Evolutionary conservation across 495 filamentous ascomycete genomes (phyloP), one percentile per base, ranked within the genome.

Genomic region (Aspergillus mulundensis): DNA sequence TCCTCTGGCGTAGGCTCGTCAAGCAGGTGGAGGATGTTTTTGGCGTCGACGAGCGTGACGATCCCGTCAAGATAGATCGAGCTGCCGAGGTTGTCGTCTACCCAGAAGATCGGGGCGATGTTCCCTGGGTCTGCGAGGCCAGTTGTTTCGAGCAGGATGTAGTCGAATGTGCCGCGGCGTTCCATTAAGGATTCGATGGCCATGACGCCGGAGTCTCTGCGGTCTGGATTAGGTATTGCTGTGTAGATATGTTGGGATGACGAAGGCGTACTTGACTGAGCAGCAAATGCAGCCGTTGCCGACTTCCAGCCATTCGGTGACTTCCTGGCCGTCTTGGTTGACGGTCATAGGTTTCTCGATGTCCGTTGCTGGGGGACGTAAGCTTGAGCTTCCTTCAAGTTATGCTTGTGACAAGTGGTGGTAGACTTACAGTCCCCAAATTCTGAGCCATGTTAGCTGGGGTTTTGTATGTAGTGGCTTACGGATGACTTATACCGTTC

Each of bases 271-370:
- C 90, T 95, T 98, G 62, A 98, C 92, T 20, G 93, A 95, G 73
- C 94, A 98, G 75, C 94, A 98, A 62, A 98, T 92, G 75, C 94
- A 98, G 56, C 94, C 94, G 64, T 98, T 98, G 42, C 88, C 90
- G 46, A 98, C 84, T 60, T 95, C 90, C 45, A 97, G 84, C 93
- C 93, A 97, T 73, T 96, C 91, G 62, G 94, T 87, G 2, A 92
- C 88, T 69, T 92, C 81, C 58, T 92, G 84, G 48, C 89, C 91
- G 59, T 84, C 87, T 68, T 91, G 83, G 65, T 87, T 91, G 60
- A 97, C 81, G 6, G 91, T 96, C 55, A 97, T 76, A 40, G 89
- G 87, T 67, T 95, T 96, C 65, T 98, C 93, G 61, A 98, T 95
- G 66, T 96, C 93, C 63, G 87, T 78, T 57, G 91, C 91, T 95